Base-by-base conservation (phyloP, 768 basidiomycete species). In the Ramaria sp. region DNA sequence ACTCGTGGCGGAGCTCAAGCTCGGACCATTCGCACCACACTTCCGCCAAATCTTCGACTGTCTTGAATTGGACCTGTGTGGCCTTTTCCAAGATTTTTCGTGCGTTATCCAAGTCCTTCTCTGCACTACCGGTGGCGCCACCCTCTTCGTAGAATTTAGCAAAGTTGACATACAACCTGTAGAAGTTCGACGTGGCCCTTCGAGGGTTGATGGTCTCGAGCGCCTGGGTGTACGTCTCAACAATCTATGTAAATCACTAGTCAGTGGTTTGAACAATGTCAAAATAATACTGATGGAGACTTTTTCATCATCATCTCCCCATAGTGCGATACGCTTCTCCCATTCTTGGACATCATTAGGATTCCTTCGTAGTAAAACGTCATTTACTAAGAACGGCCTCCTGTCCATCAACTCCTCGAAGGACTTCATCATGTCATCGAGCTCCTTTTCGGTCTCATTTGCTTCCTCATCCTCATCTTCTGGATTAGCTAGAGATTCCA, bases 21-120 rank as follows among this genome's bases (percentile, higher is more conserved):
- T 99, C 96, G 6, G 96, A 82, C 95, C 96, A 98, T 70, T 98
- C 96, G 63, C 94, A 97, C 96, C 96, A 99, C 13, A 97, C 79
- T 66, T 98, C 96, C 0, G 96, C 96, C 22, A 99, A 76, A 62
- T 99, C 96, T 65, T 99, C 95, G 9, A 99, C 94, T n/a, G 80
- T 76, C 68, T 85, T 90, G 74, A 93, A 97, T 64, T 86, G 88
- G 39, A 96, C 82, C 61, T 88, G 89, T 3, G 87, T 87, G 4
- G 82, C 95, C 67, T 90, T 95, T 65, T 97, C 93, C 34, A 98
- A 71, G 27, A 98, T 86, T 71, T 94, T 94, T 39, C 94, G 81
- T 3, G 95, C 88, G 60, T 80, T 88, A 47, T 82, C 82, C 1
- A 97, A 68, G 62, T 97, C 91, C 2, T 77, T 66, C 62, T 95